Percentiles rank a stretch among this genome's conserved stretches.
These are phyloP conservation scores for Candida hispaniensis DNA, from an alignment of 805 yeast genomes.

Conservation along the genomic window DNA sequence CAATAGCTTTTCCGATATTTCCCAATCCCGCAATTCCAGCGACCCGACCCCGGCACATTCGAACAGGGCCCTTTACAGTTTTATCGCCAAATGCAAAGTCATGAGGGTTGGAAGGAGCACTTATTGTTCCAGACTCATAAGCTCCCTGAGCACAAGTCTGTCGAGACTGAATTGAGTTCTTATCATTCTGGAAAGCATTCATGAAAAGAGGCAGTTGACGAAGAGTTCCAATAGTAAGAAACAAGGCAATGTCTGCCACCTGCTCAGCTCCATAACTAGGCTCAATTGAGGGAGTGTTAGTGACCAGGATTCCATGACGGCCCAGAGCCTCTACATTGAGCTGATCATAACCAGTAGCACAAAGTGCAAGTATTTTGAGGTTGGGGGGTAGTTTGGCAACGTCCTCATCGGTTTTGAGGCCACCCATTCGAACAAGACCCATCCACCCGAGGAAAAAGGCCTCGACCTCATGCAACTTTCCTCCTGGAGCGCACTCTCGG, in stretches of 20 bases:
- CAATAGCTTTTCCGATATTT: slow-evolving; percentile 58
- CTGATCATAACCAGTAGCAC: slow-evolving; percentile 53
- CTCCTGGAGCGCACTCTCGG: slow-evolving; percentile 30
- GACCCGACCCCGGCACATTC: slow-evolving; percentile 45
- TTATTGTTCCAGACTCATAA: slow-evolving; percentile 14
- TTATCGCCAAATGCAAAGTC: slow-evolving; percentile 35
- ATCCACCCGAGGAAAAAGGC: slow-evolving; percentile 50
- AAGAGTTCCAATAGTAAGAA: slow-evolving; percentile 47
- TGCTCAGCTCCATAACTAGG: slow-evolving; percentile 41
- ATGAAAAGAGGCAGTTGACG: slow-evolving; percentile 45
- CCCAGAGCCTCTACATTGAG: slow-evolving; percentile 38
- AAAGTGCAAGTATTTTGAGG: slow-evolving; percentile 41
- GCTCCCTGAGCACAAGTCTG: slow-evolving; percentile 20
- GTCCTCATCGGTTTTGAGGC: slow-evolving; percentile 22
- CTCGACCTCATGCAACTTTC: slow-evolving; percentile 34
- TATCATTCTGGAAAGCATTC: slow-evolving; percentile 32
- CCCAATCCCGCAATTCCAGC: slow-evolving; percentile 69
- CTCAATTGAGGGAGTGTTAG: slow-evolving; percentile 39
- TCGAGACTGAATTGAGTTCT: slow-evolving; percentile 40
- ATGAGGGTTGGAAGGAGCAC: slow-evolving; percentile 17
- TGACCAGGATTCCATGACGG: slow-evolving; percentile 39
- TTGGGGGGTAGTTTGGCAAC: slow-evolving; percentile 38
- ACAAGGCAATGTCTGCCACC: slow-evolving; percentile 63
- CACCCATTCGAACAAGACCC: slow-evolving; percentile 32
- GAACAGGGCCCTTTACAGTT: slow-evolving; percentile 39